Evolutionary conservation across 2,329 filamentous ascomycete species (phyloP).

Genomic region (Colletotrichum phormii): DNA sequence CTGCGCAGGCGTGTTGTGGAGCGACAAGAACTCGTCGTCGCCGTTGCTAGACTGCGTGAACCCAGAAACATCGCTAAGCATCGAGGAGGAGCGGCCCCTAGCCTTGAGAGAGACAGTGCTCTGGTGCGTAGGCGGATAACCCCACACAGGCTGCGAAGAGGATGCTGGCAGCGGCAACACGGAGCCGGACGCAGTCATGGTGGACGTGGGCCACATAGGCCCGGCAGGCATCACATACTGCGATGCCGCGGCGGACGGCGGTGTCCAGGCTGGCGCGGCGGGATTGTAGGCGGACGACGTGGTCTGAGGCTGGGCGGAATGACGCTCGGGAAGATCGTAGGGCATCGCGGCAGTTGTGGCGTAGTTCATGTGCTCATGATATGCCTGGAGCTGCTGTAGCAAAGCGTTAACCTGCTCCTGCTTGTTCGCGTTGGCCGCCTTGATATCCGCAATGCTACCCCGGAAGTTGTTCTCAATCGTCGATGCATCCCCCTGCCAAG

Average conservation of each 20-base stretch:
- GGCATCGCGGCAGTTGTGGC: slow-evolving; percentile 47
- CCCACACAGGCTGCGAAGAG: slow-evolving; percentile 39
- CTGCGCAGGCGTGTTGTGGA: slow-evolving; percentile 38
- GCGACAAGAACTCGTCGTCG: slow-evolving; percentile 52
- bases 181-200: slow-evolving; percentile 41
- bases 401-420: slow-evolving; percentile 53
- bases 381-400: slow-evolving; percentile 49
- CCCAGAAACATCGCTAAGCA: slow-evolving; percentile 75
- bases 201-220: slow-evolving; percentile 50
- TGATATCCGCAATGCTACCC: slow-evolving; percentile 52
- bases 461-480: slow-evolving; percentile 57
- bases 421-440: slow-evolving; percentile 50
- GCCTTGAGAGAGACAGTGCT: slow-evolving; percentile 53
- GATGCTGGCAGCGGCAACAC: slow-evolving; percentile 47
- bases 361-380: slow-evolving; percentile 48
- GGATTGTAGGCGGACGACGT: slow-evolving; percentile 42
- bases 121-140: slow-evolving; percentile 35
- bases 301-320: slow-evolving; percentile 29
- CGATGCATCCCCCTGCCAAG: slow-evolving; percentile 59
- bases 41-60: slow-evolving; percentile 72
- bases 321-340: slow-evolving; percentile 43
- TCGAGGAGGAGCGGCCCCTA: slow-evolving; percentile 72
- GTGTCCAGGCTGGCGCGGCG: slow-evolving; percentile 45
- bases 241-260: slow-evolving; percentile 47
- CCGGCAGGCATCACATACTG: slow-evolving; percentile 45